Evolutionary conservation across 306 rosid genomes (phyloP), one percentile per base, ranked within the genome.

Genomic region (Betula pendula): DNA sequence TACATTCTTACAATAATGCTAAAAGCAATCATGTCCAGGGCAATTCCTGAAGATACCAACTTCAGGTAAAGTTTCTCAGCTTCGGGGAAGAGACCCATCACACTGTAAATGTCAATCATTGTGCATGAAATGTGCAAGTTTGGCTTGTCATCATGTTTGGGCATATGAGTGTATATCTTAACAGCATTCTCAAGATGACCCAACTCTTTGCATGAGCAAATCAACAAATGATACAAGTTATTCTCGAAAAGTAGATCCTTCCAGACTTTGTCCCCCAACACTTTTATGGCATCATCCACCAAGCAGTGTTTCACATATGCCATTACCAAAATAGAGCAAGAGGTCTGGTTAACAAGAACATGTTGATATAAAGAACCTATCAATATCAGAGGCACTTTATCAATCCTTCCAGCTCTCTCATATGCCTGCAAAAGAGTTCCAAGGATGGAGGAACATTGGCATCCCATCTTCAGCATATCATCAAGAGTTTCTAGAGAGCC

Each of bases 141-240:
- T 5, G 88, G 97, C 76, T 83, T 85, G 17, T 75, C 80, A 62
- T 67, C 74, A 58, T 80, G 72, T 80, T 76, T 85, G 9, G 85
- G 82, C 88, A 85, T 87, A 45, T 76, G 87, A 71, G 74, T 53
- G 70, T 81, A 88, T 49, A 95, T 87, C 83, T 85, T 71, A 71
- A 92, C 88, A 44, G 97, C 97, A 86, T 86, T 85, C 74, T 92
- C 91, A 45, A 86, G 84, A 79, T 74, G 82, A 77, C 90, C 92
- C 35, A 76, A 83, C 71, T 95, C 99, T 82, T 88, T 95, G 80
- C 94, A 90, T 0, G 93, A 88, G 81, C 99, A 95, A 78, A 92
- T 95, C 82, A 95, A 83, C 71, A 95, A 81, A 82, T 95, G 97
- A 82, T 91, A 92, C 87, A 95, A 80, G 80, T 92, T 90, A 68